Base-by-base conservation (phyloP, 1,139 yeast species). In the Schizosaccharomyces versatilis region DNA sequence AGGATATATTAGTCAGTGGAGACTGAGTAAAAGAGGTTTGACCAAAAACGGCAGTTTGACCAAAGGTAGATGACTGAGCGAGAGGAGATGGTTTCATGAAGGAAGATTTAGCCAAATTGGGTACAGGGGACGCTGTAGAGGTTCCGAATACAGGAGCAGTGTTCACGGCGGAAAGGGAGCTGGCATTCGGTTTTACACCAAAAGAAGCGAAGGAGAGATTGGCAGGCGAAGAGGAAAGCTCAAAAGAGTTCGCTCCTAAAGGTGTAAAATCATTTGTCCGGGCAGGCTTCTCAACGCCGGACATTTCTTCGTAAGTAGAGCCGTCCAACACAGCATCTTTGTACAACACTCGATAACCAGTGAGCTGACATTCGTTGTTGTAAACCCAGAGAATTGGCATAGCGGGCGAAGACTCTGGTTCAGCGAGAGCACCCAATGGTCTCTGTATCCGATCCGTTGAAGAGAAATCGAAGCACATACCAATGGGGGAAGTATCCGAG, bases 301-400 rank as follows among this genome's bases (percentile, higher is more conserved):
- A 7, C 49, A 44, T 44, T 44, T 44, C 49, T 9, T 32, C 38
- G 19, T 44, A 44, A 12, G 7, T 10, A 2, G 38, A 24, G 32
- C 32, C 32, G 2, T 44, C 38, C 36, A 12, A 8, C 19, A 44
- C 32, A 19, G 55, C 55, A 54, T 54, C 55, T 6, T 32, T 19
- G 44, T 54, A 54, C 14, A 54, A 36, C 24, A 54, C n/a, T 38
- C 52, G 44, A 19, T 52, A 54, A 42, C 44, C 55, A 14, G 47
- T 24, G 19, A 54, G 47, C 15, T 47, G 39, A 32, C 36, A 44
- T 38, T 54, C 55, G 41, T 38, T 52, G 44, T 54, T 51, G 39
- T 38, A 53, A 38, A 54, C 36, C 47, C 52, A 54, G 6, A 54
- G 24, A 48, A 54, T 54, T 24, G 55, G 55, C 2, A 54, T 38